Evolutionary conservation across 2,329 filamentous ascomycete genomes (phyloP).

Genomic region (Neofusicoccum sp.): DNA sequence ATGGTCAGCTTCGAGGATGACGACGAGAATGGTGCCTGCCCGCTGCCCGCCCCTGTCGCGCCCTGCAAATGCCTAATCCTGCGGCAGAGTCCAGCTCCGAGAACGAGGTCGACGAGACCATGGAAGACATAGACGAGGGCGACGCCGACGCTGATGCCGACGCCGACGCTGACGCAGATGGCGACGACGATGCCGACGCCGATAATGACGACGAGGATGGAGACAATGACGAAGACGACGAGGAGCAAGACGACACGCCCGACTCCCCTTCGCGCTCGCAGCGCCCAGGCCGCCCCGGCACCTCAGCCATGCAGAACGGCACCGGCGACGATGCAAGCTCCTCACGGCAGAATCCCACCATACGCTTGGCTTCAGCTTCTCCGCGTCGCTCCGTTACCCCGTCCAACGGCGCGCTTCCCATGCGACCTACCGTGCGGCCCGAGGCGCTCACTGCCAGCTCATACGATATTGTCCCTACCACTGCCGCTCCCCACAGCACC

Average conservation of each 20-base stretch:
- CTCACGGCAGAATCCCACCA: conserved; percentile 43
- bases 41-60: conserved; percentile 18
- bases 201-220: conserved; percentile 37
- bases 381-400: conserved; percentile 40
- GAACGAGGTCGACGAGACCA: conserved; percentile 48
- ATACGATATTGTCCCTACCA: conserved; percentile 96
- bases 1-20: conserved; percentile 50
- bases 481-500: conserved; percentile 92
- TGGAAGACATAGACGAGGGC: conserved; percentile 45
- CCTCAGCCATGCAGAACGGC: conserved; percentile 33
- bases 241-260: conserved; percentile 45
- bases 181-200: conserved; percentile 41
- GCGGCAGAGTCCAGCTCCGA: conserved; percentile 43
- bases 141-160: conserved; percentile 44
- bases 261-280: conserved; percentile 48
- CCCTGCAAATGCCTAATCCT: conserved; percentile 25
- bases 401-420: conserved; percentile 41
- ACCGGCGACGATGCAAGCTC: conserved; percentile 24
- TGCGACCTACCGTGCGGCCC: conserved; percentile 67
- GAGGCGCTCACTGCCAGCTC: conserved; percentile 78
- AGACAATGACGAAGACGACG: conserved; percentile 39
- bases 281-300: conserved; percentile 31
- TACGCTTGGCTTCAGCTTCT: conserved; percentile 53
- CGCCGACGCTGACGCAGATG: conserved; percentile 35
- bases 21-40: conserved; percentile 44